Base-by-base conservation (phyloP, 2,329 filamentous ascomycete genomes). In the Sphaerostilbella broomeana region DNA sequence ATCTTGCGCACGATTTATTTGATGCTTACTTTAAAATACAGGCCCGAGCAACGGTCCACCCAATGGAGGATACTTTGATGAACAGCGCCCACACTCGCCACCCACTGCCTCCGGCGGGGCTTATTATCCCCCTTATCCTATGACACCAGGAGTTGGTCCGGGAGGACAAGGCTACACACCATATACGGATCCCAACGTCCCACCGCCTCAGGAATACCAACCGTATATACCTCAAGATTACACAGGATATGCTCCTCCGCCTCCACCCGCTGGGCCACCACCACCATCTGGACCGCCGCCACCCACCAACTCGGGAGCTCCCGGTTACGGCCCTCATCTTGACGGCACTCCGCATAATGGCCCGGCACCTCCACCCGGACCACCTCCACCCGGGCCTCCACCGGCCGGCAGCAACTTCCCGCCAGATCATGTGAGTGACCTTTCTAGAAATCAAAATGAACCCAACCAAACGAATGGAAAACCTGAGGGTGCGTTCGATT, bases 61-160 rank as follows among this genome's bases (percentile, higher is more conserved):
- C 4, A 53, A 57, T 30, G 57, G 61, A 19, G 51, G 43, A 13
- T 61, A 65, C 46, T 62, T 64, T 40, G 54, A 62, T 27, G 52
- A 59, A 37, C 52, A 55, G 26, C 63, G 61, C 9, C 57, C 63
- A 4, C 62, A 64, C 5, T 74, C 71, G 3, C 71, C 70, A 1
- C 66, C 68, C 3, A 69, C 63, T 38, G 69, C 69, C 4, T 74
- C 70, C 3, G 71, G 70, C n/a, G 70, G 70, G 10, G 64, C 65
- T 12, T 72, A 64, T 50, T 72, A 69, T 43, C 66, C 65, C 3
- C 65, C 66, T 3, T 64, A 65, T 33, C 61, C 62, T 6, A 50
- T 45, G 40, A 63, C 43, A 17, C 58, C 47, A 22, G 53, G 50
- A 35, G 24, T 16, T 18, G 17, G 34, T 7, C 34, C 40, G 21